Evolutionary conservation across 768 basidiomycete genomes (phyloP).

Genomic region (Pulveroboletus ravenelii): DNA sequence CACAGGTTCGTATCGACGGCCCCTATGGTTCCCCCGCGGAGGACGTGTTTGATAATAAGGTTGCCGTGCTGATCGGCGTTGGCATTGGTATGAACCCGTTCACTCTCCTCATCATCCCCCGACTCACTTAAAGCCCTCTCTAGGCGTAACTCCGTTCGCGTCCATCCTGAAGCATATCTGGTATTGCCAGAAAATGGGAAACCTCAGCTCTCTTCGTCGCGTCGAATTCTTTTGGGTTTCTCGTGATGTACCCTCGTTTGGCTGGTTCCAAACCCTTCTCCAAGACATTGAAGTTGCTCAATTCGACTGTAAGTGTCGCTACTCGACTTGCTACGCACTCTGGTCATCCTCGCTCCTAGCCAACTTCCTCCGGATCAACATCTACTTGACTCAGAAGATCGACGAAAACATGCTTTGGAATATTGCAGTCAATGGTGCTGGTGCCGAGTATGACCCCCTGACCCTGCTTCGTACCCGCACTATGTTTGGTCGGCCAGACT

Average conservation of each 20-base stretch:
- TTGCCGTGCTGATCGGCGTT: conserved; percentile 88
- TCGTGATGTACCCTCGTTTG: conserved; percentile 93
- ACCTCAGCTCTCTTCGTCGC: conserved; percentile 73
- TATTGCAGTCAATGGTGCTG: conserved; percentile 82
- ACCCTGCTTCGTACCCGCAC: conserved; percentile 86
- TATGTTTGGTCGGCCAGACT: conserved; percentile 90
- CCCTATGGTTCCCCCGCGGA: conserved; percentile 93
- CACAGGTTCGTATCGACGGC: conserved; percentile 76
- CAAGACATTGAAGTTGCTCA: conserved; percentile 87
- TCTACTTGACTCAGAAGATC: conserved; percentile 86
- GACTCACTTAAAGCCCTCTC: not conserved
- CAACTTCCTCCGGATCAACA: conserved; percentile 88
- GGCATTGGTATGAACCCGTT: conserved; percentile 67
- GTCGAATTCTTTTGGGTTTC: conserved; percentile 97
- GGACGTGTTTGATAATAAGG: conserved; percentile 81
- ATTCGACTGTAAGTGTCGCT: conserved; percentile 66
- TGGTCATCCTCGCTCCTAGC: conserved; percentile 42
- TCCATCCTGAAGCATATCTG: conserved; percentile 94
- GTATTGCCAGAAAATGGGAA: conserved; percentile 81
- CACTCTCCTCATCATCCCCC: not conserved
- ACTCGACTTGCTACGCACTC: not conserved
- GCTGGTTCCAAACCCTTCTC: conserved; percentile 91
- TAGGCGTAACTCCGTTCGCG: conserved; percentile 90
- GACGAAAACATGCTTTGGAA: conserved; percentile 87
- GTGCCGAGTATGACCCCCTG: conserved; percentile 82